These are phyloP conservation scores for Epicoccum sorghinum DNA, from an alignment of 2,329 filamentous ascomycete species.

Conservation along the genomic window DNA sequence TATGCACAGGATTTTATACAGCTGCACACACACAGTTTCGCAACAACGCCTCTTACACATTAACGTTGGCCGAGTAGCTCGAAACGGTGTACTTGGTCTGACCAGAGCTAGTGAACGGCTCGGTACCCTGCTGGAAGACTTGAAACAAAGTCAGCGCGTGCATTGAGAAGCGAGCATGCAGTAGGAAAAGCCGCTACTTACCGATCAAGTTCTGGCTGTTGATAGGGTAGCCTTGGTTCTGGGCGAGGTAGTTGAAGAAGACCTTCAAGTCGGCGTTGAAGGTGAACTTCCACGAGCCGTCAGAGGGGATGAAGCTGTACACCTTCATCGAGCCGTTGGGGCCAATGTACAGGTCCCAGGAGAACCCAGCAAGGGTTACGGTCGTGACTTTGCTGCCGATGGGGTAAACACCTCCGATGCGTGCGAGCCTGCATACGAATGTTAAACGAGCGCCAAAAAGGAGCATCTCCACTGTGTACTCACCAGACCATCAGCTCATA, in stretches of 20 bases:
- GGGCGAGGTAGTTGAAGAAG: slow-evolving; percentile 62
- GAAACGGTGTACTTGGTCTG: slow-evolving; percentile 29
- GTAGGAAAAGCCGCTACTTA: slow-evolving; percentile 15
- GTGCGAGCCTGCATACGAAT: slow-evolving; percentile 16
- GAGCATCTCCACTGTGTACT: background rate
- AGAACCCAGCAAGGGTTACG: slow-evolving; percentile 56
- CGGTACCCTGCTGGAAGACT: slow-evolving; percentile 33
- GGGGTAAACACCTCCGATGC: slow-evolving; percentile 24
- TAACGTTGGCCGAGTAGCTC: slow-evolving; percentile 1
- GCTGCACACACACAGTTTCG: background rate
- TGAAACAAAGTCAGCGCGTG: background rate
- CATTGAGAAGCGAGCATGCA: background rate
- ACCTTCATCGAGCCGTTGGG: slow-evolving; percentile 64
- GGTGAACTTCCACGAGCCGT: slow-evolving; percentile 44
- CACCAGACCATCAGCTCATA: slow-evolving; percentile 37
- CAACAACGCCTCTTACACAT: background rate
- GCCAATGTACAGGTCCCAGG: slow-evolving; percentile 64
- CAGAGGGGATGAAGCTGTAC: slow-evolving; percentile 61
- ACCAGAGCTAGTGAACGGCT: slow-evolving; percentile 29
- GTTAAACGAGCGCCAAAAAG: background rate
- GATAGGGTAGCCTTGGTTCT: slow-evolving; percentile 51
- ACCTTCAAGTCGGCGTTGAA: slow-evolving; percentile 63
- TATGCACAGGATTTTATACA: background rate
- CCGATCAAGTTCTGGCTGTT: slow-evolving; percentile 30
- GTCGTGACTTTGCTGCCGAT: slow-evolving; percentile 26